A percentile compares a stretch with the other conserved stretches of the same genome.
Evolutionary conservation across 2,329 filamentous ascomycete genomes (phyloP).

Genomic region (Gnomoniopsis sp.): DNA sequence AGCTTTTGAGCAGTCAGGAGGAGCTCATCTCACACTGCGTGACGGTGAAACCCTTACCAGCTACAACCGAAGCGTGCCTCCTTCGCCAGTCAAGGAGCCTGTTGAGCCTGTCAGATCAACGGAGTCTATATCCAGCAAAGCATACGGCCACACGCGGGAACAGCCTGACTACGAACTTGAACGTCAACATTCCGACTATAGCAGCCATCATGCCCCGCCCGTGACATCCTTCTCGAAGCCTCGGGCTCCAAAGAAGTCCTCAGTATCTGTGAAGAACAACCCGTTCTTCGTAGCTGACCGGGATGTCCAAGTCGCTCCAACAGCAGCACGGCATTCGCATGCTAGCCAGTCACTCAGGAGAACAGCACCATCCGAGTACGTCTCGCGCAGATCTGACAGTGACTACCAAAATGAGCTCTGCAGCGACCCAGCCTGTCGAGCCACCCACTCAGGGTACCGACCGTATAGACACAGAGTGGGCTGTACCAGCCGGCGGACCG

Average conservation of each 20-base stretch:
- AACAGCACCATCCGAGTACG: slow-evolving; percentile 8
- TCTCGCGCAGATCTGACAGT: slow-evolving; percentile 12
- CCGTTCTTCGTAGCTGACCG: slow-evolving; percentile 25
- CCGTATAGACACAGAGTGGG: slow-evolving; percentile 22
- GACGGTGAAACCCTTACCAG: slow-evolving; percentile 17
- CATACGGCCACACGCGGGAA: neutral
- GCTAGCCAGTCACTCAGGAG: neutral
- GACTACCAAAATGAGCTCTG: slow-evolving; percentile 15
- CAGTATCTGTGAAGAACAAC: slow-evolving; percentile 18
- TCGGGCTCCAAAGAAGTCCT: neutral
- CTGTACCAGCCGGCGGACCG: slow-evolving; percentile 11
- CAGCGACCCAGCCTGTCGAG: slow-evolving; percentile 19
- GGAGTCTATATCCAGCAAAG: neutral
- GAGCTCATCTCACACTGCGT: slow-evolving; percentile 15
- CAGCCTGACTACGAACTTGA: neutral
- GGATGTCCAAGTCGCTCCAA: neutral
- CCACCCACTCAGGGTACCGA: slow-evolving; percentile 21
- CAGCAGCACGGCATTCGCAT: neutral
- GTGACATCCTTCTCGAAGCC: neutral
- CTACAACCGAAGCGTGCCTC: slow-evolving; percentile 14
- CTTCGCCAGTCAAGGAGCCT: slow-evolving; percentile 1
- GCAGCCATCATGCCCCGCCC: neutral
- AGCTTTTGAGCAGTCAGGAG: slow-evolving; percentile 17
- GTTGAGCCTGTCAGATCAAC: neutral
- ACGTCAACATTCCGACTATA: neutral